These are phyloP conservation scores for Boeremia lycopersici DNA, from an alignment of 2,329 filamentous ascomycete species.

Conservation along the genomic window DNA sequence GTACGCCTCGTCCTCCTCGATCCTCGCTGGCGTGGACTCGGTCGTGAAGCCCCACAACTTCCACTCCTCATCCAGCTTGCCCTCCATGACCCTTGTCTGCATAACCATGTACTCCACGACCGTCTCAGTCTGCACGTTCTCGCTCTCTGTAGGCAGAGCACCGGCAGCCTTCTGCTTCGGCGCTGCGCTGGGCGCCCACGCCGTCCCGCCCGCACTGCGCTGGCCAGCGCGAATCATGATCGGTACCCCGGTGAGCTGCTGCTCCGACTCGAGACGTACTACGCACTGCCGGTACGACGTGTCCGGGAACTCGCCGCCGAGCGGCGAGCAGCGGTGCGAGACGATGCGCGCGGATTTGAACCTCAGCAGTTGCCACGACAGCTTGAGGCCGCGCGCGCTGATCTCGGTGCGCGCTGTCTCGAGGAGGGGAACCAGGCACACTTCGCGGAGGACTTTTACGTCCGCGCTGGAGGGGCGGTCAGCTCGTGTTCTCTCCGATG, in stretches of 20 bases:
- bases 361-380: slow-evolving; percentile 49
- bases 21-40: slow-evolving; percentile 50
- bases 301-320: slow-evolving; percentile 45
- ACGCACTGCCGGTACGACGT: slow-evolving; percentile 34
- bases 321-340: slow-evolving; percentile 59
- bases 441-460: slow-evolving; percentile 35
- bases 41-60: slow-evolving; percentile 68
- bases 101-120: slow-evolving; percentile 70
- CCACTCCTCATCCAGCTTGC: slow-evolving; percentile 59
- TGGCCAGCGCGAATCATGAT: too few species aligned
- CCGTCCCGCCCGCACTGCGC: neutral
- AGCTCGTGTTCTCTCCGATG: neutral
- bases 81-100: slow-evolving; percentile 56
- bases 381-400: slow-evolving; percentile 57
- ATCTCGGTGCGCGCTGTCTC: slow-evolving; percentile 61
- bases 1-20: slow-evolving; percentile 31
- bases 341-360: slow-evolving; percentile 55
- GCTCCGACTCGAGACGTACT: slow-evolving; percentile 32
- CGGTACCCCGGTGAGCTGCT: slow-evolving; percentile 19
- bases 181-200: neutral
- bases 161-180: slow-evolving; percentile 17
- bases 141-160: slow-evolving; percentile 6
- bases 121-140: slow-evolving; percentile 5
- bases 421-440: slow-evolving; percentile 62
- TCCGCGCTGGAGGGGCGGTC: slow-evolving; percentile 27